Conservation (phyloP, 257 asterid genomes). For the Nicotiana tabacum region DNA sequence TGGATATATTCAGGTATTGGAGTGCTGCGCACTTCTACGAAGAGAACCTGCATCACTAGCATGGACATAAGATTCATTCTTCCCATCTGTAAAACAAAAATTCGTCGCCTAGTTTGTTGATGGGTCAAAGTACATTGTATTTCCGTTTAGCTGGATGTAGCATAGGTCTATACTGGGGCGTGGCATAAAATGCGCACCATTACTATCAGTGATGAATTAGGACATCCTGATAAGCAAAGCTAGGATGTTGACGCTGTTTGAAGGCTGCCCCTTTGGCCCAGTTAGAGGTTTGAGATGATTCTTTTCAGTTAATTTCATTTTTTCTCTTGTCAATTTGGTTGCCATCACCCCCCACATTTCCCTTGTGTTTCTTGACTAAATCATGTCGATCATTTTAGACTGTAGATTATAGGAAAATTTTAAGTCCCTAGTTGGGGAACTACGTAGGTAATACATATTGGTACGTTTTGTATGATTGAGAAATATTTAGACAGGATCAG, state of each 20-base stretch:
- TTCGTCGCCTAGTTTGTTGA: constrained; percentile 41
- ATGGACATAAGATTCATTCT: constrained; percentile 49
- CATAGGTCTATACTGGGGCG: constrained; percentile 23
- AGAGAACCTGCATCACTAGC: constrained; percentile 34
- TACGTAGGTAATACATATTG: constrained; percentile 2
- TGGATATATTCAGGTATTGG: constrained; percentile 11
- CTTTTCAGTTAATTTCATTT: constrained; percentile 27
- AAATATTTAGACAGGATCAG: constrained; percentile 9
- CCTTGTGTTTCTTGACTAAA: constrained; percentile 2
- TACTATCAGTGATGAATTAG: constrained; percentile 7
- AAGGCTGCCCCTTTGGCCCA: constrained; percentile 28
- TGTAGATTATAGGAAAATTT: constrained; percentile 15
- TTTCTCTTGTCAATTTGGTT: constrained; percentile 14
- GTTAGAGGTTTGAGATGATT: constrained; percentile 32
- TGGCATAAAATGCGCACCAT: constrained; percentile 10
- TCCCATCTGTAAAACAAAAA: constrained; percentile 50
- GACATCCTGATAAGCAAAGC: constrained; percentile 21
- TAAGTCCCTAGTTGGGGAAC: not conserved
- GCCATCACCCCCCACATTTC: constrained; percentile 17
- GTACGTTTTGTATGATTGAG: not conserved
- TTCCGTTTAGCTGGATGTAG: constrained; percentile 33
- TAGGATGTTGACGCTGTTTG: constrained; percentile 21
- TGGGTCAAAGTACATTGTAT: constrained; percentile 42
- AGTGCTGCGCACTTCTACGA: constrained; percentile 31
- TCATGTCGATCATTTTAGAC: constrained; percentile 13